Evolutionary conservation across 2,329 filamentous ascomycete species (phyloP).

Genomic region (Zymoseptoria pseudotritici): DNA sequence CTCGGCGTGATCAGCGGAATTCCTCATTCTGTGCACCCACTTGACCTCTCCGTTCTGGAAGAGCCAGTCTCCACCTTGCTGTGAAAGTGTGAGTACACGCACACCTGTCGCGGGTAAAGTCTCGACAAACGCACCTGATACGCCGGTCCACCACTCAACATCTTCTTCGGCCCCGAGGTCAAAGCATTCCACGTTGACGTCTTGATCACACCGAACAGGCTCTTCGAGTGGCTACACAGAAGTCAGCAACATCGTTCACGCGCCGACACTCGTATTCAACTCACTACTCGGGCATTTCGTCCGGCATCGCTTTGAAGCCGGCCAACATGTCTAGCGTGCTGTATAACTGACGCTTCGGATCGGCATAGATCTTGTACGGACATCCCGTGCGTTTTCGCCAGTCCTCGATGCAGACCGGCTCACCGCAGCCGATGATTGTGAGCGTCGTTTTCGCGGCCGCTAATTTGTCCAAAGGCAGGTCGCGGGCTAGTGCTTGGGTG

Average conservation of each 20-base stretch:
- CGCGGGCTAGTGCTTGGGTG: conserved; percentile 21
- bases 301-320: conserved; percentile 17
- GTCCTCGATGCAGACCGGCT: conserved; percentile 22
- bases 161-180: conserved; percentile 16
- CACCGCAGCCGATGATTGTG: conserved; percentile 31
- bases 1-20: conserved; percentile 30
- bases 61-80: conserved; percentile 34
- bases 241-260: not conserved
- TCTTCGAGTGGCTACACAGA: conserved; percentile 7
- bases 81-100: conserved; percentile 1
- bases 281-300: conserved; percentile 23
- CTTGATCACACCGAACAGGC: conserved; percentile 14
- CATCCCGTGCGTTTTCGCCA: conserved; percentile 26
- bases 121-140: not conserved
- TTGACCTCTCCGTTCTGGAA: conserved; percentile 28
- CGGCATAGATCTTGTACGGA: conserved; percentile 28
- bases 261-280: not conserved
- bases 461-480: conserved; percentile 19
- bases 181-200: conserved; percentile 19
- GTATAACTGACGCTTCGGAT: conserved; percentile 27
- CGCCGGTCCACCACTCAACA: conserved; percentile 15
- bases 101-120: not conserved
- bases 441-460: conserved; percentile 20
- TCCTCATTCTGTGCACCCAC: conserved; percentile 31
- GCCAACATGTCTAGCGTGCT: conserved; percentile 26